Percentiles rank a stretch among this genome's conserved stretches.
Conservation (phyloP, 768 basidiomycete species). For the Leccinum incarnatum region DNA sequence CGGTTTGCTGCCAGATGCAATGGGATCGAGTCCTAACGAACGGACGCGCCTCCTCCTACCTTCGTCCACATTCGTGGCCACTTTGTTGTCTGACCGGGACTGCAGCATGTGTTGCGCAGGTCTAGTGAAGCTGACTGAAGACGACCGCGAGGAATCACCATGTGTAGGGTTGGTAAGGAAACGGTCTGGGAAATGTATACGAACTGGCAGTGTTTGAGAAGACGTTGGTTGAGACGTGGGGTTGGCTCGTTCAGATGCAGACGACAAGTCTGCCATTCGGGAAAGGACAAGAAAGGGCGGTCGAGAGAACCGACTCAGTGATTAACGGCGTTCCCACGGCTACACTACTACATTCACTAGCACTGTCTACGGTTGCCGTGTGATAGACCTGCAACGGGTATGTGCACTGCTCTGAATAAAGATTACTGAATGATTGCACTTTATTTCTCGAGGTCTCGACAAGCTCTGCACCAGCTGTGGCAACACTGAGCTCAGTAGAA, state of each 20-base stretch:
- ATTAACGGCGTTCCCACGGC: constrained; percentile 18
- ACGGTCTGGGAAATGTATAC: constrained; percentile 35
- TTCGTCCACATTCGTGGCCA: constrained; percentile 10
- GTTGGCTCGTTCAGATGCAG: constrained; percentile 19
- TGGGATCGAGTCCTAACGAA: constrained; percentile 21
- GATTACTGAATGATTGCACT: not conserved
- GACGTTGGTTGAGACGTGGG: constrained; percentile 11
- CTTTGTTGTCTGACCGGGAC: constrained; percentile 13
- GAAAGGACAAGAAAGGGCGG: not conserved
- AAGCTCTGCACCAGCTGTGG: not conserved
- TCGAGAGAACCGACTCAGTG: not conserved
- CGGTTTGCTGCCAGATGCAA: constrained; percentile 9
- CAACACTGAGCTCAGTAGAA: constrained; percentile 1
- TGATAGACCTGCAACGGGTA: constrained; percentile 6
- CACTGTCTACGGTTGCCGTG: constrained; percentile 9
- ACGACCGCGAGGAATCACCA: constrained; percentile 33
- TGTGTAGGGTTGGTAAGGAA: constrained; percentile 26
- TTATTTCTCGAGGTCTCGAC: not conserved
- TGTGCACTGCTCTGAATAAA: constrained; percentile 3
- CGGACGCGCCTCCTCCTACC: constrained; percentile 20
- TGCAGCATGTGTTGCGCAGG: constrained; percentile 14
- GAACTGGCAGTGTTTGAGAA: constrained; percentile 20
- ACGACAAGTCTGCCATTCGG: constrained; percentile 31
- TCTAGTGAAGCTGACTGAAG: constrained; percentile 24
- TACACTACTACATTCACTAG: not conserved